Base-by-base conservation (phyloP, 306 rosid genomes). In the Pterocarpus santalinus region DNA sequence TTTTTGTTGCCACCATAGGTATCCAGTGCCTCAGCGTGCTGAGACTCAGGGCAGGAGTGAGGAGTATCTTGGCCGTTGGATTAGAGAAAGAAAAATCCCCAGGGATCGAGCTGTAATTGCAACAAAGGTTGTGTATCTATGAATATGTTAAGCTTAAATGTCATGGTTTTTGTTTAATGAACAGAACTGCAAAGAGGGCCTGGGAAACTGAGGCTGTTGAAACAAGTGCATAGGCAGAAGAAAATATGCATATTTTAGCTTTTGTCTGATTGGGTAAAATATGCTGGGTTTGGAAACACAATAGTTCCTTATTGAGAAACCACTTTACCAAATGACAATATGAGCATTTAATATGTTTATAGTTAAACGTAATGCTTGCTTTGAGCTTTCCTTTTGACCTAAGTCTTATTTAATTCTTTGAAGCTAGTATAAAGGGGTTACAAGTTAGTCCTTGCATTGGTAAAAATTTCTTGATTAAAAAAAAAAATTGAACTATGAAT, bases 21-120 rank as follows among this genome's bases (percentile, higher is more conserved):
- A 95, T 67, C 97, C 99, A 8, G 97, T 95, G 81, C 97, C 97
- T 81, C 99, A 95, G 89, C 91, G 89, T 49, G 78, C 89, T 39
- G 79, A 83, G 22, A 91, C 97, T 73, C 96, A 82, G 72, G 99
- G 99, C 5, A 77, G 80, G 81, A 91, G 97, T 85, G 97, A 95
- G 82, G 97, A 90, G 69, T 93, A 84, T 75, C 87, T 93, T 46
- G 99, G 95, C 76, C 94, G 88, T 78, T 95, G 99, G 97, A 80
- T 95, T 65, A 77, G 82, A 32, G 78, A 83, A 5, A 80, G 90
- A 34, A 89, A 87, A n/a, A 82, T 91, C 78, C 68, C 93, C 32
- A 87, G 97, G 63, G 86, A 89, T 62, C 84, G 86, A 12, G 53
- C 91, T 57, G 87, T 93, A 33, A 67, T 95, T 81, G 94, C 97